phyloP scores from a whole-genome alignment of 2,329 filamentous ascomycete species.

The Neopestalotiopsis clavispora region DNA sequence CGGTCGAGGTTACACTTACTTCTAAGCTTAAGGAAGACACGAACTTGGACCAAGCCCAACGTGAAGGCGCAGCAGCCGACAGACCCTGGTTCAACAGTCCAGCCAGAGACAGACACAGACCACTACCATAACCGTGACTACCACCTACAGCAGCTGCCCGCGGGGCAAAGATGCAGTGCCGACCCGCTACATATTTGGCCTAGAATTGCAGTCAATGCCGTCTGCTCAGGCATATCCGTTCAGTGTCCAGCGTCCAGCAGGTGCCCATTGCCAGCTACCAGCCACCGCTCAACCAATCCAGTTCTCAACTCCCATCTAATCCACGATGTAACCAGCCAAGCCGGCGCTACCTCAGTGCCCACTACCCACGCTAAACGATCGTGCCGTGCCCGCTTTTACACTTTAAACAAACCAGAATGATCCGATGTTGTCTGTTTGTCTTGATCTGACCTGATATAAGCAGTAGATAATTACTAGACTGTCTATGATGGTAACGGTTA shows the following conservation, averaged over 20 bases:
- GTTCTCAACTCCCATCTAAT: not conserved
- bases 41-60: not conserved
- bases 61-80: not conserved
- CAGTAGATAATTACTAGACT: not conserved
- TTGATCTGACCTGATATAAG: not conserved
- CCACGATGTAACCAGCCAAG: constrained; percentile 1
- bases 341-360: not conserved
- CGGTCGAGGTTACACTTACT: not conserved
- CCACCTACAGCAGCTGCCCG: not conserved
- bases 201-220: not conserved
- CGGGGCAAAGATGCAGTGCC: not conserved
- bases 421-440: not conserved
- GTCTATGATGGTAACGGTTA: not conserved
- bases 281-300: not conserved
- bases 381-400: not conserved
- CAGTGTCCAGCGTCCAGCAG: too few relatives aligned
- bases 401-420: not conserved
- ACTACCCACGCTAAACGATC: not conserved
- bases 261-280: not conserved
- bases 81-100: not conserved
- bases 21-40: not conserved
- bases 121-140: too few relatives aligned
- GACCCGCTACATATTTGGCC: not conserved
- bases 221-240: too few relatives aligned
- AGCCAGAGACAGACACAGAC: too few relatives aligned